phyloP scores from a whole-genome alignment of 305 asterid species.

The Rubia peregrina region DNA sequence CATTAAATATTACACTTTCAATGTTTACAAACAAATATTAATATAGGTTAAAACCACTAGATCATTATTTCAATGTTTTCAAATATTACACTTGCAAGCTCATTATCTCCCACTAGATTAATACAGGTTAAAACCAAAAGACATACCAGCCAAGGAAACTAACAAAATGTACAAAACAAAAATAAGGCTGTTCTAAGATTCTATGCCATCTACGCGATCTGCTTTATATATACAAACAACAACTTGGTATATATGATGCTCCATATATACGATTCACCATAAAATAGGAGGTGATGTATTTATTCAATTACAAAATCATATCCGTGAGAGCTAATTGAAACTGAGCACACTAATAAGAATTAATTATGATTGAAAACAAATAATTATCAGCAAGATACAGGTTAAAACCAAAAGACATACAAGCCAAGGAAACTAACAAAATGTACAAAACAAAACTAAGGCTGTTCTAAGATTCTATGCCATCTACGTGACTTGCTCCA shows the following conservation, averaged over 20 bases:
- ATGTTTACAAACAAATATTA: neutral
- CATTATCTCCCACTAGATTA: too few relatives aligned
- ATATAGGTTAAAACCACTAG: neutral
- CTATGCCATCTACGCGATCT: neutral
- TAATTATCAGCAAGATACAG: too few relatives aligned
- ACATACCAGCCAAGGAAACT: neutral
- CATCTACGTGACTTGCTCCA: slow-evolving; percentile 7
- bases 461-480: slow-evolving; percentile 10
- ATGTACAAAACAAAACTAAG: neutral
- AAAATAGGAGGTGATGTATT: too few relatives aligned
- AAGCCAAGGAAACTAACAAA: neutral
- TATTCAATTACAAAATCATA: too few relatives aligned
- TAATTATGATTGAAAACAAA: too few relatives aligned
- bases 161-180: slow-evolving; percentile 1
- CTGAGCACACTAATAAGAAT: too few relatives aligned
- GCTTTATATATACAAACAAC: too few relatives aligned
- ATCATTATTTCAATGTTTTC: neutral
- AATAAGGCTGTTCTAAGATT: slow-evolving; percentile 5
- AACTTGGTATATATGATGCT: too few relatives aligned
- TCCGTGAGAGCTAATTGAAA: too few relatives aligned
- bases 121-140: neutral
- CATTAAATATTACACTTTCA: neutral
- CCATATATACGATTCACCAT: too few relatives aligned
- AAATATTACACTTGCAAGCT: too few relatives aligned
- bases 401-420: neutral